These are phyloP conservation scores for Waitea zeae DNA, from an alignment of 1,284 basidiomycete genomes.

Conservation along the genomic window DNA sequence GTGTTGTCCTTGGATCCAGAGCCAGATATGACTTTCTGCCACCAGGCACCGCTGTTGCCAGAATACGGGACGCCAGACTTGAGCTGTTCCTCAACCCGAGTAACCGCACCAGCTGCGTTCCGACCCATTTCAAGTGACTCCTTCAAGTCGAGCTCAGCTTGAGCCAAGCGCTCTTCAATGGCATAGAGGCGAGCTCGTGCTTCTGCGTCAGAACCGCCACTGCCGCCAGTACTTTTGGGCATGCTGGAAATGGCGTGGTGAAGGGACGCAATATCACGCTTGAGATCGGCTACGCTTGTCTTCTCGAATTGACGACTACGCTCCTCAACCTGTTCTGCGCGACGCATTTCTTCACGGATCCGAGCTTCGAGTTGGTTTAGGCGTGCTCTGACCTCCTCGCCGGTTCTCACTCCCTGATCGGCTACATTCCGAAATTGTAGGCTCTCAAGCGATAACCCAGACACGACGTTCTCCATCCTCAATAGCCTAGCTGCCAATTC, in stretches of 20 bases:
- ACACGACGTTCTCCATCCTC: slow-evolving; percentile 43
- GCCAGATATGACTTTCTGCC: slow-evolving; percentile 33
- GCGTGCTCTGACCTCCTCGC: slow-evolving; percentile 30
- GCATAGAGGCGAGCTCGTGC: slow-evolving; percentile 31
- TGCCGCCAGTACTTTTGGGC: slow-evolving; percentile 14
- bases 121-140: slow-evolving; percentile 54
- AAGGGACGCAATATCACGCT: slow-evolving; percentile 34
- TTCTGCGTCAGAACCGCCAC: slow-evolving; percentile 28
- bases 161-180: slow-evolving; percentile 43
- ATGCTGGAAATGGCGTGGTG: slow-evolving; percentile 27
- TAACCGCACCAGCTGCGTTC: too few species aligned
- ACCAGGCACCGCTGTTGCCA: slow-evolving; percentile 30
- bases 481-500: slow-evolving; percentile 55
- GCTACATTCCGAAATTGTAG: slow-evolving; percentile 29
- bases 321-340: slow-evolving; percentile 34
- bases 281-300: slow-evolving; percentile 28
- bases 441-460: slow-evolving; percentile 33
- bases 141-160: slow-evolving; percentile 51
- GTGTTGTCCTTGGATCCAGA: slow-evolving; percentile 19
- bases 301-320: slow-evolving; percentile 26
- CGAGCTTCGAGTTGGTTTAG: slow-evolving; percentile 38
- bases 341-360: slow-evolving; percentile 33
- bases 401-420: slow-evolving; percentile 29
- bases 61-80: slow-evolving; percentile 17
- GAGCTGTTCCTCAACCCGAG: too few species aligned